These are phyloP conservation scores for Esteya vermicola DNA, from an alignment of 2,329 filamentous ascomycete species.

Conservation along the genomic window DNA sequence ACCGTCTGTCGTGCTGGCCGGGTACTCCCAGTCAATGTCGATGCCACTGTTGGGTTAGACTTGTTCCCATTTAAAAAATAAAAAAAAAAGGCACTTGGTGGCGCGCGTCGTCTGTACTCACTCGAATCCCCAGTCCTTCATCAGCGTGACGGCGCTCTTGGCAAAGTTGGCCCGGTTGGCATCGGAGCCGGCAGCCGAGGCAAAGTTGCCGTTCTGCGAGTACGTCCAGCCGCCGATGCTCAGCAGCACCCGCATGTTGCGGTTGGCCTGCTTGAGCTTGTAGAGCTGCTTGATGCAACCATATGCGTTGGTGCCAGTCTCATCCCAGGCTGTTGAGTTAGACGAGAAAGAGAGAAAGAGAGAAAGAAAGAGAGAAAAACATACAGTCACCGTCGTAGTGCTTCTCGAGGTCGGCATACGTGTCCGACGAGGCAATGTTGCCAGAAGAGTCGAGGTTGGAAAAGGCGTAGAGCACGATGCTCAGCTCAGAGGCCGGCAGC, in stretches of 20 bases:
- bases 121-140: constrained; percentile 53
- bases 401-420: neutral
- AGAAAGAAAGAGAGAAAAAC: constrained; percentile 26
- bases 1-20: constrained; percentile 22
- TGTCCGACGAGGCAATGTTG: neutral
- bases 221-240: constrained; percentile 82
- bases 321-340: constrained; percentile 50
- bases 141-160: constrained; percentile 47
- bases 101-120: no score
- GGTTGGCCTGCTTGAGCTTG: constrained; percentile 61
- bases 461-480: constrained; percentile 70
- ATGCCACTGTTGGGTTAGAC: constrained; percentile 13
- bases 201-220: constrained; percentile 50
- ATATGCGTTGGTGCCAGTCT: constrained; percentile 57
- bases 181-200: constrained; percentile 48
- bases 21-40: constrained; percentile 27
- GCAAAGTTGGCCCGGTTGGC: constrained; percentile 54
- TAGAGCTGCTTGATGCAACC: constrained; percentile 71
- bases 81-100: no score
- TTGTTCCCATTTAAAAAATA: no score
- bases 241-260: constrained; percentile 63
- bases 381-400: neutral
- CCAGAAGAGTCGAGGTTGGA: constrained; percentile 60
- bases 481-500: constrained; percentile 55
- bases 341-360: no score